Percentiles rank a stretch among this genome's conserved stretches.
Evolutionary conservation across 2,329 filamentous ascomycete species (phyloP).

Genomic region (Tetracladium maxilliforme): DNA sequence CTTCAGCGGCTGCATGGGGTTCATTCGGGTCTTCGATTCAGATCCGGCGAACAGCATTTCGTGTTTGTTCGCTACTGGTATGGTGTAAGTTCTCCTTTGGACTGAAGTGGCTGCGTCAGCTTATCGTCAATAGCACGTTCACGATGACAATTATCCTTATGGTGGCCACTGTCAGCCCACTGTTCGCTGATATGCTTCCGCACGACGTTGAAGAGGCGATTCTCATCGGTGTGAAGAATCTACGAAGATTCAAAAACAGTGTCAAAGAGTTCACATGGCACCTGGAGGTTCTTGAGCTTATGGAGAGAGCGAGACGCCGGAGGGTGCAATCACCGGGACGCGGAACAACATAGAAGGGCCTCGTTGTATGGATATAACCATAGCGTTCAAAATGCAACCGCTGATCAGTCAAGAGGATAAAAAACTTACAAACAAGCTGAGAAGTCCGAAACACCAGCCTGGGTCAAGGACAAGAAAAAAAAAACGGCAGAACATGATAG

Average conservation of each 20-base stretch:
- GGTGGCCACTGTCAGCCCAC: slow-evolving; percentile 6
- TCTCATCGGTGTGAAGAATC: slow-evolving; percentile 7
- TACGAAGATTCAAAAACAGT: slow-evolving; percentile 8
- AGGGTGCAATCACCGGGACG: too few species aligned
- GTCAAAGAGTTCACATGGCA: slow-evolving; percentile 11
- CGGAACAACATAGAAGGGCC: too few species aligned
- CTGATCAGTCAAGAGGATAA: too few species aligned
- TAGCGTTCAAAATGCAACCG: too few species aligned
- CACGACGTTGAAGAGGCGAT: slow-evolving; percentile 8
- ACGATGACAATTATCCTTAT: slow-evolving; percentile 12
- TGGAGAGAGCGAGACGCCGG: too few species aligned
- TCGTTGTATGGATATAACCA: too few species aligned
- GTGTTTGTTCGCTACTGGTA: slow-evolving; percentile 13
- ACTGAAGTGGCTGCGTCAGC: background rate
- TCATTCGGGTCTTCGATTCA: slow-evolving; percentile 13
- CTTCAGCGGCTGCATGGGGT: slow-evolving; percentile 11
- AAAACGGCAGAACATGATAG: too few species aligned
- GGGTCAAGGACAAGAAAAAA: too few species aligned
- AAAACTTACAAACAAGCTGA: too few species aligned
- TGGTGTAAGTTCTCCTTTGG: slow-evolving; percentile 11
- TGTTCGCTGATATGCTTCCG: slow-evolving; percentile 7
- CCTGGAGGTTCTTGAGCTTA: slow-evolving; percentile 5
- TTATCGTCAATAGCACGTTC: slow-evolving; percentile 8
- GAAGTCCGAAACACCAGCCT: too few species aligned
- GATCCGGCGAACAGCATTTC: slow-evolving; percentile 12